Percentiles rank a stretch among this genome's conserved stretches.
Conservation (phyloP, 1,284 basidiomycete genomes). For the Veloboletus limbatus region DNA sequence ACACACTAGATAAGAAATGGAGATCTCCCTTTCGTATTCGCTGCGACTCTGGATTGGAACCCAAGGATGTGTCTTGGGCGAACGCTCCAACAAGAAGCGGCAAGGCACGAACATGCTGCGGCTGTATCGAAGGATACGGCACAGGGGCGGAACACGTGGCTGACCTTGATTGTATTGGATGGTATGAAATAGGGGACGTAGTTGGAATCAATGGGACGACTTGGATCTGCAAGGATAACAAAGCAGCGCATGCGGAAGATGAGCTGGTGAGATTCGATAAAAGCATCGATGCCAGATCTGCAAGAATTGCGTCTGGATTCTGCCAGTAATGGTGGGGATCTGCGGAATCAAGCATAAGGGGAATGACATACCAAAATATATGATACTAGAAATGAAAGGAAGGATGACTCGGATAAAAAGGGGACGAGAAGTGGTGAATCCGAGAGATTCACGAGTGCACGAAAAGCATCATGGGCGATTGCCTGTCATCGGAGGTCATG, state of each 20-base stretch:
- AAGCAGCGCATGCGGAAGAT: slow-evolving; percentile 61
- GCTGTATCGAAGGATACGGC: slow-evolving; percentile 58
- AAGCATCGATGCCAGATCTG: slow-evolving; percentile 95
- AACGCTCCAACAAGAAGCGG: slow-evolving; percentile 86
- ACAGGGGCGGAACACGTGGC: slow-evolving; percentile 66
- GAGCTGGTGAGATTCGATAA: slow-evolving; percentile 92
- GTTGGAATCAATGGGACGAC: slow-evolving; percentile 51
- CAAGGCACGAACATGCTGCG: slow-evolving; percentile 60
- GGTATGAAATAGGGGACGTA: slow-evolving; percentile 46
- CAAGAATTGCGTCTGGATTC: slow-evolving; percentile 87
- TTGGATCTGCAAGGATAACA: slow-evolving; percentile 69
- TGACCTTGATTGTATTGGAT: slow-evolving; percentile 71
- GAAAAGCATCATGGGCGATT: slow-evolving; percentile 93
- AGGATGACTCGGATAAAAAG: slow-evolving; percentile 71
- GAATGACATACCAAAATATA: slow-evolving; percentile 81
- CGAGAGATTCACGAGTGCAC: slow-evolving; percentile 91
- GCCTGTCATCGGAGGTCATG: slow-evolving; percentile 46
- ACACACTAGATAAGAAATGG: slow-evolving; percentile 89
- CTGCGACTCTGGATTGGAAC: slow-evolving; percentile 45
- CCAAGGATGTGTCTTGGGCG: slow-evolving; percentile 62
- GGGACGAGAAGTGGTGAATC: slow-evolving; percentile 75
- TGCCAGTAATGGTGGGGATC: slow-evolving; percentile 34
- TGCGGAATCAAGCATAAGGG: slow-evolving; percentile 2
- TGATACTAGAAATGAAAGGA: slow-evolving; percentile 82
- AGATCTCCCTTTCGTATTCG: slow-evolving; percentile 70